Evolutionary conservation across 305 asterid species (phyloP), one percentile per base, ranked within the genome.

Genomic region (Fraxinus angustifolia): DNA sequence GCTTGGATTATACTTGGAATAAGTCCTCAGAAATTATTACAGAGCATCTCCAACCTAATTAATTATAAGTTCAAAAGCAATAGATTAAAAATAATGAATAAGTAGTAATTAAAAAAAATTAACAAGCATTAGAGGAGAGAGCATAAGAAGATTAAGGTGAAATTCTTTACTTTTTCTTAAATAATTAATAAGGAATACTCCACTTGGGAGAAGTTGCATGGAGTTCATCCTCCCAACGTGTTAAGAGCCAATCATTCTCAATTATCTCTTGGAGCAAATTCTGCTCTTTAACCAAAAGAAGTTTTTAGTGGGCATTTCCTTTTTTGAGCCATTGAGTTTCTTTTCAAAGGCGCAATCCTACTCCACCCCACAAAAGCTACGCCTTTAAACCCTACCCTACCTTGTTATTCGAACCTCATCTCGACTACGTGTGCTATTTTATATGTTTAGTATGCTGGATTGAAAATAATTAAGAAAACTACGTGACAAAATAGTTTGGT

Each of bases 171-270:
- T 82, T 87, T 88, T 1, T 16, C 80, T 80, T 85, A 83, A 82
- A 78, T 30, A 76, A 88, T 82, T 34, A 60, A 68, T 86, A 88
- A 85, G 76, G 35, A 75, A 33, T 8, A 53, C 11, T 83, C 89
- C 89, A 90, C 88, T 91, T 71, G 60, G 71, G 84, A 84, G 82
- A 85, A 87, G 86, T 85, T 86, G 88, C 90, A 86, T 85, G 90
- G 80, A 85, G 79, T 84, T 85, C 83, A 87, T 88, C 87, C 86
- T 83, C 83, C 86, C 91, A 85, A 81, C 87, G 86, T 86, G 86
- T 88, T 87, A 83, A 83, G 78, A 78, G 14, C 88, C 87, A 85
- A 88, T 89, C 90, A 89, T 88, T 74, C 83, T 83, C 82, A 78
- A 75, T 38, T 73, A 82, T 70, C 87, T 78, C 76, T 83, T 82